Evolutionary conservation across 176 grass and related monocot genomes (phyloP), one percentile per base, ranked within the genome.

Genomic region (Carex parvula): DNA sequence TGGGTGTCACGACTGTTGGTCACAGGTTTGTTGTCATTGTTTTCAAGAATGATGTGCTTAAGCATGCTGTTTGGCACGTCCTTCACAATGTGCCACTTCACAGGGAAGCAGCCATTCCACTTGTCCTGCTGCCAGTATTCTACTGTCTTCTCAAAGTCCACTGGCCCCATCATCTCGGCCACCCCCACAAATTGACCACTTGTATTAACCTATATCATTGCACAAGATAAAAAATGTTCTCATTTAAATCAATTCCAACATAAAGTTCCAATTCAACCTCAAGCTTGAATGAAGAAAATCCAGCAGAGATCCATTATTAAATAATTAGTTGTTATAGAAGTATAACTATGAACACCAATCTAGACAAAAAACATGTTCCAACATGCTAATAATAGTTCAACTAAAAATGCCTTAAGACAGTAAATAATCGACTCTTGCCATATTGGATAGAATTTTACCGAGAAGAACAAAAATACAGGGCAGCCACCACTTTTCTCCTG

Each of bases 101-200:
- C 84, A 33, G 89, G 84, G 82, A 98, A 94, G 64, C 95, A 98
- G 33, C 95, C 92, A 87, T 90, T 91, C 95, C 92, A 98, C 79
- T 98, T 98, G 80, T 98, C 95, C 88, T 98, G 95, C 92, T 93
- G 92, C 95, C 95, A 98, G 79, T 98, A 98, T 24, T 98, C 95
- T 10, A 98, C 87, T 6, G 92, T 94, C 84, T 98, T 94, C 67
- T 93, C 92, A 86, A 98, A 98, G 77, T 98, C 92, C 65, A 98
- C 92, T 56, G 86, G 89, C 59, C 95, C 95, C 5, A 84, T 56
- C 95, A 98, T 98, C 87, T 98, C 92, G 9, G 95, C 92, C 80
- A 98, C 84, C 81, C 95, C 95, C 83, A 98, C 87, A 87, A 94
- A 98, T 74, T 98, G 95, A 57, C 95, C 95, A 69, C 95, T 98